Percentiles rank a stretch among this genome's conserved stretches.
These are phyloP conservation scores for Cochlearia excelsa DNA, from an alignment of 345 rosid genomes.

Conservation along the genomic window DNA sequence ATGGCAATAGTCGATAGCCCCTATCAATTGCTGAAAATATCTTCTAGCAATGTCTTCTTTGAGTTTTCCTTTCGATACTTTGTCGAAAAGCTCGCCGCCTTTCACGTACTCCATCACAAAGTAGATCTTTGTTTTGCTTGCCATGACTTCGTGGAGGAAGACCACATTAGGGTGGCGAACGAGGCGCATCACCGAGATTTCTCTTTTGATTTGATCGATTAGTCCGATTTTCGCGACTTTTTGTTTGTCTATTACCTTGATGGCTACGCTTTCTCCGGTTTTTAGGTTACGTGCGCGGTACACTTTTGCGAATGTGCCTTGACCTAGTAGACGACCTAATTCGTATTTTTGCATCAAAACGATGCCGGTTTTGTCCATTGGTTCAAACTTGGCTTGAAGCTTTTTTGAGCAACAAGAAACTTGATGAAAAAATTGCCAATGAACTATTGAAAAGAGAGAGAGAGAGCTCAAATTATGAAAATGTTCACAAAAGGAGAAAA, in stretches of 20 bases:
- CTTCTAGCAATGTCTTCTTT: conserved; percentile 65
- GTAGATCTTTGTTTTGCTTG: conserved; percentile 74
- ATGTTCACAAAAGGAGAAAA: conserved; percentile 18
- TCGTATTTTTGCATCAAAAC: conserved; percentile 67
- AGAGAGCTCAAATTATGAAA: conserved; percentile 14
- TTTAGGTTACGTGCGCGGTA: conserved; percentile 59
- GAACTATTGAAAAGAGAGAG: conserved; percentile 13
- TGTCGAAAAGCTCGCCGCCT: conserved; percentile 82
- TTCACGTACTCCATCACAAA: conserved; percentile 70
- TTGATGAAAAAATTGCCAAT: conserved; percentile 3
- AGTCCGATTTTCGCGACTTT: conserved; percentile 59
- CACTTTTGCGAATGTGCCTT: conserved; percentile 89
- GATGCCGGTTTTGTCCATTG: conserved; percentile 59
- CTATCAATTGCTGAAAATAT: conserved; percentile 73
- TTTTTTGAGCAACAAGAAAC: conserved; percentile 15
- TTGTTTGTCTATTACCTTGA: conserved; percentile 70
- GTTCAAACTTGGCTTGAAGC: not conserved
- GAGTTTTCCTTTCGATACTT: conserved; percentile 65
- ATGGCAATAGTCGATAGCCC: conserved; percentile 77
- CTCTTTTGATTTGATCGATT: conserved; percentile 78
- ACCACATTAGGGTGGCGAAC: conserved; percentile 73
- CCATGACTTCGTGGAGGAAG: conserved; percentile 83
- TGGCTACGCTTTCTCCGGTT: conserved; percentile 64
- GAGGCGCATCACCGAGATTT: conserved; percentile 81
- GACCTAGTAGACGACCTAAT: conserved; percentile 69